Conservation (phyloP, 2,329 filamentous ascomycete species). For the Colletotrichum euphorbiae region DNA sequence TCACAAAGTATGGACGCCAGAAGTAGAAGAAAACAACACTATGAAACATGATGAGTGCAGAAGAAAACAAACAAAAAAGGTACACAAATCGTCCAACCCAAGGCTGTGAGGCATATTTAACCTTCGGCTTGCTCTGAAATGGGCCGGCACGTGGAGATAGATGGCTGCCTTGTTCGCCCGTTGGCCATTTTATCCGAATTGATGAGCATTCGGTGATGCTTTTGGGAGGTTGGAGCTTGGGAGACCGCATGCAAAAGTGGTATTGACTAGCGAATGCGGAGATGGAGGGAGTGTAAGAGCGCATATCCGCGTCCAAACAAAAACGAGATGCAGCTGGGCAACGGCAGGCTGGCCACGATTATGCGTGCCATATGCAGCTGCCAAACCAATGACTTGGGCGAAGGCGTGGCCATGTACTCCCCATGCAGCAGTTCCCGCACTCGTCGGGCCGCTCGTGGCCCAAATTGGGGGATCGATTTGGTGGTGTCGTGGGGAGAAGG, state of each 20-base stretch:
- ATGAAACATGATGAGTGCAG: slow-evolving; percentile 19
- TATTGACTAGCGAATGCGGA: slow-evolving; percentile 33
- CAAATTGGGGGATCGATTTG: slow-evolving; percentile 19
- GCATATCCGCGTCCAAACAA: slow-evolving; percentile 24
- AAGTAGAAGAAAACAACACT: slow-evolving; percentile 14
- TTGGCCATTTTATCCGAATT: slow-evolving; percentile 16
- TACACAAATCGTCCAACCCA: not conserved
- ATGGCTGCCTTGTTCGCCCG: slow-evolving; percentile 6
- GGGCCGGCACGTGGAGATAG: not conserved
- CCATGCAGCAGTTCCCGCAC: slow-evolving; percentile 37
- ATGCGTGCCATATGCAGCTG: slow-evolving; percentile 32
- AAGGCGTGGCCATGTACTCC: slow-evolving; percentile 23
- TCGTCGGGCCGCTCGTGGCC: slow-evolving; percentile 31
- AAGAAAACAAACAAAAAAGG: slow-evolving; percentile 13
- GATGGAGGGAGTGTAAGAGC: slow-evolving; percentile 28
- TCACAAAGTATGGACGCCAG: slow-evolving; percentile 15
- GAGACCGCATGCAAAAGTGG: slow-evolving; percentile 29
- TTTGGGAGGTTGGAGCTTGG: slow-evolving; percentile 27
- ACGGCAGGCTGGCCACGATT: slow-evolving; percentile 32
- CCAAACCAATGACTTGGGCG: slow-evolving; percentile 31
- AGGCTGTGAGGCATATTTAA: slow-evolving; percentile 36
- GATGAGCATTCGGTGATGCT: slow-evolving; percentile 25
- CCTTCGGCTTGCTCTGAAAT: not conserved
- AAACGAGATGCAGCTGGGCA: slow-evolving; percentile 15
- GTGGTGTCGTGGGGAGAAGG: slow-evolving; percentile 22